Percentiles rank a stretch among this genome's conserved stretches.
Conservation (phyloP, 2,329 filamentous ascomycete species). For the Bipolaris zeicola region DNA sequence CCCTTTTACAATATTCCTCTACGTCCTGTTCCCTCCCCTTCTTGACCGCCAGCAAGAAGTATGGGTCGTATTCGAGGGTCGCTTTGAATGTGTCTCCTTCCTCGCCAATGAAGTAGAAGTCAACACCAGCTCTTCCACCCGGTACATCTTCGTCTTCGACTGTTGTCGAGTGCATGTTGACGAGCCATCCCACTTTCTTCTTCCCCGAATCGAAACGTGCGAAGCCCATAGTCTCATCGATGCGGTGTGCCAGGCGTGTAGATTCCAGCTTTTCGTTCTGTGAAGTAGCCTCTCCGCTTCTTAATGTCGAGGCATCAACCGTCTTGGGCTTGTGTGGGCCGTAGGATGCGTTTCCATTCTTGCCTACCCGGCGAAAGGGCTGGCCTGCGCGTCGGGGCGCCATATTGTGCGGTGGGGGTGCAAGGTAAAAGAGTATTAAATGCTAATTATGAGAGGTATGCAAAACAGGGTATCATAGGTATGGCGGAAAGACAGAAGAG, state of each 20-base stretch:
- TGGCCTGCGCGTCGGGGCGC: conserved; percentile 51
- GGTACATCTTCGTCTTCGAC: conserved; percentile 83
- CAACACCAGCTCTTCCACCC: conserved; percentile 85
- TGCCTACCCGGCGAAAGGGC: conserved; percentile 52
- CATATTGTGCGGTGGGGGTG: conserved; percentile 43
- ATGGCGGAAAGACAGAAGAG: conserved; percentile 23
- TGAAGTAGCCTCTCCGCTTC: conserved; percentile 82
- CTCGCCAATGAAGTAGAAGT: conserved; percentile 86
- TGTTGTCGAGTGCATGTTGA: conserved; percentile 89
- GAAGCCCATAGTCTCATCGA: conserved; percentile 96
- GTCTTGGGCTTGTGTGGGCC: conserved; percentile 70
- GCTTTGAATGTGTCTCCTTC: conserved; percentile 92
- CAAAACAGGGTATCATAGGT: conserved; percentile 42
- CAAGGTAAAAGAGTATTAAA: conserved; percentile 30
- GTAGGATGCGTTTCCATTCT: conserved; percentile 49
- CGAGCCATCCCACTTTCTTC: conserved; percentile 88
- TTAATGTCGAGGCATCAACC: conserved; percentile 75
- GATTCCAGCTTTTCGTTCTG: conserved; percentile 93
- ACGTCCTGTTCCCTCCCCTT: conserved; percentile 88
- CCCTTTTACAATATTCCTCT: conserved; percentile 88
- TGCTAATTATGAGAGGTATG: conserved; percentile 29
- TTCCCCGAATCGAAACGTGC: conserved; percentile 86
- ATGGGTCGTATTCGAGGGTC: conserved; percentile 93
- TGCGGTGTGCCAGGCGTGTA: conserved; percentile 78
- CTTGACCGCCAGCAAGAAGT: conserved; percentile 90